Percentiles rank a stretch among this genome's conserved stretches.
Evolutionary conservation across 2,329 filamentous ascomycete genomes (phyloP).

Genomic region (Emericellopsis cladophorae): DNA sequence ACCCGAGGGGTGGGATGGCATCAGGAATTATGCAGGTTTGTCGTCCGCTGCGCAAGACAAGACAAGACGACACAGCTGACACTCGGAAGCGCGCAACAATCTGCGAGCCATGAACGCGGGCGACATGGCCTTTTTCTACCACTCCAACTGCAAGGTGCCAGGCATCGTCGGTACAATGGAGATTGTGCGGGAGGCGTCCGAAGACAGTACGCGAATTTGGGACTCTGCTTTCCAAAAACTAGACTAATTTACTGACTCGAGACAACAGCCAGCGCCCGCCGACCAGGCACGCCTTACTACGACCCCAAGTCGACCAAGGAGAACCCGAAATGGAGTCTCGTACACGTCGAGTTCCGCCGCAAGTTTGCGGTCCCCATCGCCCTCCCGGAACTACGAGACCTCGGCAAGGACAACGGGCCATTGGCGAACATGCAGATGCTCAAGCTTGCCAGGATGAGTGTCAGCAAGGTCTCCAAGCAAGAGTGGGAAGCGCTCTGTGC

Average conservation of each 20-base stretch:
- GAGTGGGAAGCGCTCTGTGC: slow-evolving; percentile 55
- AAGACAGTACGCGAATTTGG: slow-evolving; percentile 48
- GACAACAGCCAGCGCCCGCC: slow-evolving; percentile 15
- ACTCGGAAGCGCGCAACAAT: slow-evolving; percentile 60
- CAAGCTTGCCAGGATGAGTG: slow-evolving; percentile 71
- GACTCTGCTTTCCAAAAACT: not conserved
- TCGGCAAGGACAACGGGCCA: slow-evolving; percentile 41
- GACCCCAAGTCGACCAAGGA: slow-evolving; percentile 56
- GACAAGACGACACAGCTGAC: not conserved
- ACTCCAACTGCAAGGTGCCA: slow-evolving; percentile 83
- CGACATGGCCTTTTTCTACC: slow-evolving; percentile 93
- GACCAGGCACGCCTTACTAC: slow-evolving; percentile 53
- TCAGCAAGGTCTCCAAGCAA: slow-evolving; percentile 49
- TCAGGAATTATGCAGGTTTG: not conserved
- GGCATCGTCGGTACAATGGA: slow-evolving; percentile 84
- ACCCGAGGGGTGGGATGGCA: slow-evolving; percentile 87
- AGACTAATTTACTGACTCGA: slow-evolving; percentile 1
- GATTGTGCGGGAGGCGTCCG: slow-evolving; percentile 70
- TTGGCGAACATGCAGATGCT: slow-evolving; percentile 73
- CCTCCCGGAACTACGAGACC: slow-evolving; percentile 57
- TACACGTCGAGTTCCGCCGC: slow-evolving; percentile 75
- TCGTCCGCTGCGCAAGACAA: not conserved
- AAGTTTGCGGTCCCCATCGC: slow-evolving; percentile 65
- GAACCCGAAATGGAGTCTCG: slow-evolving; percentile 62
- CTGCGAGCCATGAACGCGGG: slow-evolving; percentile 83